Evolutionary conservation across 352 stramenopile species (phyloP), one percentile per base, ranked within the genome.

Genomic region (Phytophthora litchii): DNA sequence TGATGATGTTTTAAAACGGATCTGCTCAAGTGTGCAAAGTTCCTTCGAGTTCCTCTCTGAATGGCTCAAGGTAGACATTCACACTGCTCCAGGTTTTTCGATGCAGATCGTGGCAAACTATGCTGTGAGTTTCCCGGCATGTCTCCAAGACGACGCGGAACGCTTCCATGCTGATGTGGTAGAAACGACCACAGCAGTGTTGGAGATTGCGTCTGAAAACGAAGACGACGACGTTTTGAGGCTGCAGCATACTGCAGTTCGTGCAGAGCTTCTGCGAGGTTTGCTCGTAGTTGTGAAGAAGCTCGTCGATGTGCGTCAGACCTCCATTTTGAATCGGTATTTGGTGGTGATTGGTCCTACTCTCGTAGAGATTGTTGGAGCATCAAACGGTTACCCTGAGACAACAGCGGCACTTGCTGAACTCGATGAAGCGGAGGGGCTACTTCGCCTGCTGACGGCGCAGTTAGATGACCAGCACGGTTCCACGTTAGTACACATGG

Each of bases 381-480:
- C 42, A 41, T 43, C 46, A 37, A 76, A 58, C 4, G 54, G 64
- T 25, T 73, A 73, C 29, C 68, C 59, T 29, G 40, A 62, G 13
- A 64, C 46, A 31, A 31, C 58, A 9, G 38, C 46, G 10, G 58
- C 71, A 32, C 45, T 82, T 12, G 47, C 65, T 2, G 67, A 79
- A 41, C 38, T 91, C 14, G 48, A 76, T 29, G 72, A 80, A 42
- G 66, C 76, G 0, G 80, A 88, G 19, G 51, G 61, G 25, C 67
- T 89, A 37, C 61, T 93, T 25, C 67, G 67, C 5, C 36, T 89
- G 9, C 34, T 89, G 16, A 67, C 67, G 1, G 54, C 61, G 9
- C 81, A 88, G 45, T 52, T 93, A 10, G 62, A 78, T 34, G 81
- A 86, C 8, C 42, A 59, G 0, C 67, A 77, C 50, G 75, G 76